Evolutionary conservation across 345 rosid species (phyloP), one percentile per base, ranked within the genome.

Genomic region (Chamaenerion angustifolium): DNA sequence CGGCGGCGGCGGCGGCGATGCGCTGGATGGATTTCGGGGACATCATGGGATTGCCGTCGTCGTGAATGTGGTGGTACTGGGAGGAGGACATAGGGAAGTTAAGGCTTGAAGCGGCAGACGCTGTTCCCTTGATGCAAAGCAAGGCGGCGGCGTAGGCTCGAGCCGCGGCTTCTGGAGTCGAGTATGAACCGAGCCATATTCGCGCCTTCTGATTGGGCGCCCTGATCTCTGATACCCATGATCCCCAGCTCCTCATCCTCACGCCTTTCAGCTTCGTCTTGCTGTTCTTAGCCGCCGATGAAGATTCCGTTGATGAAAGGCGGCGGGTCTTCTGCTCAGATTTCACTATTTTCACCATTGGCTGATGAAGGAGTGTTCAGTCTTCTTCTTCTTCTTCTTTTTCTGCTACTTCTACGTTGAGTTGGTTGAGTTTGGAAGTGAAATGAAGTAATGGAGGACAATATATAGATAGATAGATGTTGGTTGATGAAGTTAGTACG

Each of bases 221-320:
- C 56, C 98, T 81, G 41, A 92, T 92, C 60, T 92, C 98, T 31
- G 98, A 78, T 0, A 92, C 98, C 95, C 95, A 92, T 7, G 98
- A 92, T 0, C 98, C 98, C 98, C 98, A 92, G 18, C 85, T 92
- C 63, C 98, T 84, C 98, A 92, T 92, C 56, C 98, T 75, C 43
- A 92, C 98, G 55, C 95, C 98, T 71, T 72, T 92, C 68, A 75
- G 84, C 71, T 82, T 92, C 75, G 62, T 56, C 58, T 14, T 46
- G 16, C 40, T 76, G 56, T 68, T 82, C 54, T 11, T 11, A 37
- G 45, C n/a, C 37, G 54, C 13, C 13, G 54, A 12, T 1, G 61
- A 55, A 31, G 8, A 43, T 14, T 25, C 23, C 23, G 2, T 68
- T 56, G 45, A n/a, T n/a, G n/a, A n/a, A n/a, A 21, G n/a, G n/a